These are phyloP conservation scores for Chamaecyparis obtusa DNA, from an alignment of 75 land plant species.

Conservation along the genomic window DNA sequence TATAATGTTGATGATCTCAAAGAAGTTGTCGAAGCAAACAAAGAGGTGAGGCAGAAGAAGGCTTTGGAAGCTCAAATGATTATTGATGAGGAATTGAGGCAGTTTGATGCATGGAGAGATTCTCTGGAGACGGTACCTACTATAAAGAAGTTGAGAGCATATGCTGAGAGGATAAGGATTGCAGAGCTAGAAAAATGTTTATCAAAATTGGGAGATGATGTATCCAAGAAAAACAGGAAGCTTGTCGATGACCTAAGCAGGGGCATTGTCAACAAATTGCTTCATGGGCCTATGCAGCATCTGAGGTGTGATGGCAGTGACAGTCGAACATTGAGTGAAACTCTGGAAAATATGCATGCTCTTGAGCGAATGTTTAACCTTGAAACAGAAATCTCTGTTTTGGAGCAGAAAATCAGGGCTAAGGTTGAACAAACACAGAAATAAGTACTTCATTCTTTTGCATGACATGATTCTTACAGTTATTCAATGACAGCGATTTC, in stretches of 20 bases:
- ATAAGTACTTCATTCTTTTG: background rate
- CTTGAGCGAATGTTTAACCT: slow-evolving; percentile 87
- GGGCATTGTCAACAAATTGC: slow-evolving; percentile 83
- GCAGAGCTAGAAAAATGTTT: slow-evolving; percentile 80
- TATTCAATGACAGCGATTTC: background rate
- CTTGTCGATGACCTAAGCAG: slow-evolving; percentile 79
- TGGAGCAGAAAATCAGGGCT: slow-evolving; percentile 72
- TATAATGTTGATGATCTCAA: slow-evolving; percentile 89
- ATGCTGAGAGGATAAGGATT: slow-evolving; percentile 69
- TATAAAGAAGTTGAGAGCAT: slow-evolving; percentile 76
- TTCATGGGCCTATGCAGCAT: slow-evolving; percentile 93
- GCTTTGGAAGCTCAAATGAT: slow-evolving; percentile 88
- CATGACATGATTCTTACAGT: background rate
- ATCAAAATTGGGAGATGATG: slow-evolving; percentile 73
- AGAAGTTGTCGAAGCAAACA: slow-evolving; percentile 91
- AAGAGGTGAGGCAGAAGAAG: slow-evolving; percentile 75
- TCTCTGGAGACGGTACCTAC: slow-evolving; percentile 89
- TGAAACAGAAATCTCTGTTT: slow-evolving; percentile 53
- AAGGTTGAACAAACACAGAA: slow-evolving; percentile 41
- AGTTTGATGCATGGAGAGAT: slow-evolving; percentile 90
- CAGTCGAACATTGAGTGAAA: slow-evolving; percentile 68
- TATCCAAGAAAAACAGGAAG: slow-evolving; percentile 56
- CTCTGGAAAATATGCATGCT: slow-evolving; percentile 89
- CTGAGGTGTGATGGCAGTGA: slow-evolving; percentile 83
- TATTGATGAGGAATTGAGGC: slow-evolving; percentile 65